A percentile compares a stretch with the other conserved stretches of the same genome.
Evolutionary conservation across 2,329 filamentous ascomycete species (phyloP).

Genomic region (Paraphaeosphaeria minitans): DNA sequence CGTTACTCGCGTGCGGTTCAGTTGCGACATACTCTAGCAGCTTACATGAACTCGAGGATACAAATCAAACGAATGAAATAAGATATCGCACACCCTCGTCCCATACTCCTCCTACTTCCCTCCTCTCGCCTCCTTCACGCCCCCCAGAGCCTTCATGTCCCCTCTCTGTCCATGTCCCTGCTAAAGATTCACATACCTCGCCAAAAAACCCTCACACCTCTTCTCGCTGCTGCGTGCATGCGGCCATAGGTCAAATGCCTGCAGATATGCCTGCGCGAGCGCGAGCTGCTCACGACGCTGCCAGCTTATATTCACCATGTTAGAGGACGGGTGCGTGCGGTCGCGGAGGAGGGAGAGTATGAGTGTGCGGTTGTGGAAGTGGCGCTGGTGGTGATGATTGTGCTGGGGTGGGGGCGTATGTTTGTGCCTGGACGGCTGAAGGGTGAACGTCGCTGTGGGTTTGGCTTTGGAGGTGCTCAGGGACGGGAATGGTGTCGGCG

Average conservation of each 20-base stretch:
- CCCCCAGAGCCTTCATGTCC: background rate
- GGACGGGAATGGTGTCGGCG: no score
- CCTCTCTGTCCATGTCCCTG: background rate
- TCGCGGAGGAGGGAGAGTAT: background rate
- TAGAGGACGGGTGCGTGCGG: background rate
- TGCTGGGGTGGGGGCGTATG: background rate
- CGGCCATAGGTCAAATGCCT: conserved; percentile 2
- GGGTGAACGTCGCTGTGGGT: no score
- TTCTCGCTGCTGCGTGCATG: background rate
- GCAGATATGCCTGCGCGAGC: background rate
- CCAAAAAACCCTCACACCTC: background rate
- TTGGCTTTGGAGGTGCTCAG: no score
- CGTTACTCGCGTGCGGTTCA: no score
- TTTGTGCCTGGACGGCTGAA: no score
- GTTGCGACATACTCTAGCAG: no score
- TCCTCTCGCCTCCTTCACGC: background rate
- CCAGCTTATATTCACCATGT: background rate
- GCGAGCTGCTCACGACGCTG: background rate
- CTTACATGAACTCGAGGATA: no score
- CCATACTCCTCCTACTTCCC: no score
- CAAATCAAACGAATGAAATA: no score
- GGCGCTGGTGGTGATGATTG: background rate
- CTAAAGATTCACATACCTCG: background rate
- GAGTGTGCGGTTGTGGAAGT: background rate
- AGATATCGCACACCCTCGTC: no score